Evolutionary conservation across 108 stramenopile genomes (phyloP).

Genomic region (Conticribra weissflogii): DNA sequence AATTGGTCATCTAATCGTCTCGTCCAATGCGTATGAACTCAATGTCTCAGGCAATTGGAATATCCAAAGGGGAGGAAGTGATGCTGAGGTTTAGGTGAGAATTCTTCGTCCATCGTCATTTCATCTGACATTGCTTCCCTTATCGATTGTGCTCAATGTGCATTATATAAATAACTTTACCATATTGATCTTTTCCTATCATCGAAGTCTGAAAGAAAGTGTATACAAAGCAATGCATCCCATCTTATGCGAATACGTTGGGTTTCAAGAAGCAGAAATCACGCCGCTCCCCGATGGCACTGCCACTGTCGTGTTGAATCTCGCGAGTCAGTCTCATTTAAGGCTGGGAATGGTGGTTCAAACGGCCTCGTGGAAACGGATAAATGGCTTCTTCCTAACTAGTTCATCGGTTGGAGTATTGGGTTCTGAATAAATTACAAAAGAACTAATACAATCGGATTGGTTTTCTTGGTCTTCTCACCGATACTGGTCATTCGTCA

Average conservation of each 20-base stretch:
- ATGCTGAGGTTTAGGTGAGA: constrained; percentile 76
- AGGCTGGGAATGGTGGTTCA: constrained; percentile 39
- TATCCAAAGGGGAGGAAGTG: constrained; percentile 77
- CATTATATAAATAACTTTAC: neutral
- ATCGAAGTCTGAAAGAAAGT: constrained; percentile 76
- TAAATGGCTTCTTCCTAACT: constrained; percentile 56
- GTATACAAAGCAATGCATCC: constrained; percentile 90
- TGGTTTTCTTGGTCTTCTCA: too few species aligned
- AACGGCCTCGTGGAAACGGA: constrained; percentile 67
- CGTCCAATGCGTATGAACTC: too few species aligned
- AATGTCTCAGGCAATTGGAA: constrained; percentile 41
- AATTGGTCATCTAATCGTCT: too few species aligned
- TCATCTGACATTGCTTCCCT: neutral
- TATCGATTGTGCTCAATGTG: neutral
- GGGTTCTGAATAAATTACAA: too few species aligned
- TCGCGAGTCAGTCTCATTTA: constrained; percentile 50
- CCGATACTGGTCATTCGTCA: too few species aligned
- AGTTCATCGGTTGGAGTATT: constrained; percentile 48
- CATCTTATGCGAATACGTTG: constrained; percentile 78
- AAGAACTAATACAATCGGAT: too few species aligned
- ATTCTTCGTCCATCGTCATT: neutral
- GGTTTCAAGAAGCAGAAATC: constrained; percentile 85
- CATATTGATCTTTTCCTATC: too few species aligned
- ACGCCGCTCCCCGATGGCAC: constrained; percentile 75
- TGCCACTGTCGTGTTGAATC: constrained; percentile 57